Evolutionary conservation across 495 filamentous ascomycete genomes (phyloP).

Genomic region (Penicilliopsis zonata): DNA sequence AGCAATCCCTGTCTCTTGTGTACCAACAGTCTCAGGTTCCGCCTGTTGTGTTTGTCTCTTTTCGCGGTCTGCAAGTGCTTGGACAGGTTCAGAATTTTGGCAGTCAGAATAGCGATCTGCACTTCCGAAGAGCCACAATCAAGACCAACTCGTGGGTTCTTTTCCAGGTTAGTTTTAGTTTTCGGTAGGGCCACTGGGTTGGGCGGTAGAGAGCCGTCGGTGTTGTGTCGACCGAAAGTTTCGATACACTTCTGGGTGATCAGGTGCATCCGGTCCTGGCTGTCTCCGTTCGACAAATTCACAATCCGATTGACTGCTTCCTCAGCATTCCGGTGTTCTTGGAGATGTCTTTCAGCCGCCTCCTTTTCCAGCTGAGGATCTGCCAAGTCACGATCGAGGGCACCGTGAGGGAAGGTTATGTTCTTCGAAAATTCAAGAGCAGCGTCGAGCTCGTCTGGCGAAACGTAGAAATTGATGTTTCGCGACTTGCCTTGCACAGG

Average conservation of each 20-base stretch:
- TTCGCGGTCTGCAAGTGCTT: constrained; percentile 39
- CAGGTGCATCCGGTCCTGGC: constrained; percentile 61
- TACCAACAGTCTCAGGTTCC: constrained; percentile 72
- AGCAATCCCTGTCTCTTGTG: constrained; percentile 84
- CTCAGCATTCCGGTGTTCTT: constrained; percentile 22
- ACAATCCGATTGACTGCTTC: constrained; percentile 69
- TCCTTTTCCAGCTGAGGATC: constrained; percentile 35
- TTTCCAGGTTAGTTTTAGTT: constrained; percentile 19
- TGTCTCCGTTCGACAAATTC: constrained; percentile 58
- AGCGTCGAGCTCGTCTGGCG: constrained; percentile 45
- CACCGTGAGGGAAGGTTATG: constrained; percentile 44
- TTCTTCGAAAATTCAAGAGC: constrained; percentile 51
- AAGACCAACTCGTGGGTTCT: constrained; percentile 62
- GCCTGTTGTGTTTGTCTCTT: constrained; percentile 86
- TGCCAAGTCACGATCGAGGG: constrained; percentile 16
- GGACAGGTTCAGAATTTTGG: constrained; percentile 78
- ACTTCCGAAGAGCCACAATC: constrained; percentile 94
- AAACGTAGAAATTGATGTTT: constrained; percentile 65
- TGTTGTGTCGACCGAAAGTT: constrained; percentile 81
- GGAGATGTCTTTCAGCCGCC: constrained; percentile 12
- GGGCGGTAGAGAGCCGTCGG: constrained; percentile 55
- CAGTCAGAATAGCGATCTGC: constrained; percentile 91
- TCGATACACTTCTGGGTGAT: constrained; percentile 77
- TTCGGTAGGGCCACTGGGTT: constrained; percentile 28
- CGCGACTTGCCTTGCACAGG: constrained; percentile 14